Percentiles rank a stretch among this genome's conserved stretches.
phyloP scores from a whole-genome alignment of 169 alveolate genomes.

The Ichthyophthirius multifiliis region DNA sequence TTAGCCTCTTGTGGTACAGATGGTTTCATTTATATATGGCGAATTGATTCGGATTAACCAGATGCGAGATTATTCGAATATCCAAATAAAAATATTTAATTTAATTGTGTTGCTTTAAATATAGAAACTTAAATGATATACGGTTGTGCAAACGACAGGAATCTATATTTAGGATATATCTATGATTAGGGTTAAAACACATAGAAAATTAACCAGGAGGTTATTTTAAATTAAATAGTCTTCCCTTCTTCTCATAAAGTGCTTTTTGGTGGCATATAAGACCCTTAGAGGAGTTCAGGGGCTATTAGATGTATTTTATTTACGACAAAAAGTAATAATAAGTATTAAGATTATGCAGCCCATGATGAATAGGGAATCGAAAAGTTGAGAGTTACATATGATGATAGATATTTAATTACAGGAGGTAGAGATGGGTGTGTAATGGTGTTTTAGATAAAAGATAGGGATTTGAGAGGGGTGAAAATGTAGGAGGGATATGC shows the following conservation, averaged over 20 bases:
- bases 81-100: neutral
- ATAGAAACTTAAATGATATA: neutral
- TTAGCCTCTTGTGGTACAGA: conserved; percentile 89
- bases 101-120: neutral
- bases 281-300: conserved; percentile 36
- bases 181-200: neutral
- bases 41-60: conserved; percentile 40
- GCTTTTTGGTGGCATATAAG: conserved; percentile 30
- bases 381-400: conserved; percentile 78
- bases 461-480: conserved; percentile 67
- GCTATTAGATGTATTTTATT: conserved; percentile 33
- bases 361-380: conserved; percentile 85
- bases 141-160: conserved; percentile 24
- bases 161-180: conserved; percentile 1
- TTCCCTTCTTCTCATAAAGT: conserved; percentile 31
- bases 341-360: conserved; percentile 73
- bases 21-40: conserved; percentile 87
- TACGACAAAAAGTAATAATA: conserved; percentile 17
- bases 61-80: neutral
- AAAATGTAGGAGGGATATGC: conserved; percentile 40
- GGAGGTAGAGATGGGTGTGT: conserved; percentile 90
- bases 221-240: conserved; percentile 1
- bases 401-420: conserved; percentile 83
- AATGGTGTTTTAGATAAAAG: conserved; percentile 85
- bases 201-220: conserved; percentile 17